Percentiles rank a stretch among this genome's conserved stretches.
Conservation (phyloP, 352 stramenopile genomes). For the Pythium insidiosum region DNA sequence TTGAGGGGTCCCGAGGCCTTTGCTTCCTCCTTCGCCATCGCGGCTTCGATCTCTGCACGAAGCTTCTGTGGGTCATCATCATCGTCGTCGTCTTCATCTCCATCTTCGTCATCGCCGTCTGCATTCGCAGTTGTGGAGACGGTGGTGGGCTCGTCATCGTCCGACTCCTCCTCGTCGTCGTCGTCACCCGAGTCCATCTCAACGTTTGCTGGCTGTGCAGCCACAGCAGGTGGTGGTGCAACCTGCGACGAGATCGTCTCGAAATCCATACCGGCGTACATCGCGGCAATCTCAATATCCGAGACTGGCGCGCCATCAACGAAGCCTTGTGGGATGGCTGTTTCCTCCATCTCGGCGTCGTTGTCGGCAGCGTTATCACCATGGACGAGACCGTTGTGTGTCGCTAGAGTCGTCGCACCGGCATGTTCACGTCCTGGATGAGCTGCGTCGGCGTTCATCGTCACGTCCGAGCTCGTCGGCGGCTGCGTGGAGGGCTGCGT, state of each 20-base stretch:
- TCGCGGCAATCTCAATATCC: constrained; percentile 23
- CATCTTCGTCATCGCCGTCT: constrained; percentile 16
- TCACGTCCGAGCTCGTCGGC: too few relatives aligned
- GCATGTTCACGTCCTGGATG: too few relatives aligned
- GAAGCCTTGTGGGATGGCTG: constrained; percentile 2
- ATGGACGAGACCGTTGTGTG: too few relatives aligned
- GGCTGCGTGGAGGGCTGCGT: too few relatives aligned
- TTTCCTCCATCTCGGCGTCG: neutral
- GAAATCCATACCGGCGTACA: constrained; percentile 24
- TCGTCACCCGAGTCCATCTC: constrained; percentile 1
- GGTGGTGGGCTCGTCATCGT: constrained; percentile 15
- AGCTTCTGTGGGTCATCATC: constrained; percentile 29
- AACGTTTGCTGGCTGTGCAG: neutral
- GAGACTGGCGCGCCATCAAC: constrained; percentile 11
- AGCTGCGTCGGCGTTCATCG: too few relatives aligned
- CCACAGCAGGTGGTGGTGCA: neutral
- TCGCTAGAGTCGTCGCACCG: too few relatives aligned
- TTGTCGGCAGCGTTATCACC: too few relatives aligned
- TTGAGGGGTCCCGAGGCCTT: constrained; percentile 34
- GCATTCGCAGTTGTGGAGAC: too few relatives aligned
- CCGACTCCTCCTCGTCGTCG: constrained; percentile 6
- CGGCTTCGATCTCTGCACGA: constrained; percentile 64
- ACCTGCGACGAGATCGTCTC: constrained; percentile 22
- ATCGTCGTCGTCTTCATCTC: constrained; percentile 13
- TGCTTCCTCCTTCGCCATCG: constrained; percentile 68